Conservation (phyloP, 202 grass and related monocot species). For the Zoysia matrella region DNA sequence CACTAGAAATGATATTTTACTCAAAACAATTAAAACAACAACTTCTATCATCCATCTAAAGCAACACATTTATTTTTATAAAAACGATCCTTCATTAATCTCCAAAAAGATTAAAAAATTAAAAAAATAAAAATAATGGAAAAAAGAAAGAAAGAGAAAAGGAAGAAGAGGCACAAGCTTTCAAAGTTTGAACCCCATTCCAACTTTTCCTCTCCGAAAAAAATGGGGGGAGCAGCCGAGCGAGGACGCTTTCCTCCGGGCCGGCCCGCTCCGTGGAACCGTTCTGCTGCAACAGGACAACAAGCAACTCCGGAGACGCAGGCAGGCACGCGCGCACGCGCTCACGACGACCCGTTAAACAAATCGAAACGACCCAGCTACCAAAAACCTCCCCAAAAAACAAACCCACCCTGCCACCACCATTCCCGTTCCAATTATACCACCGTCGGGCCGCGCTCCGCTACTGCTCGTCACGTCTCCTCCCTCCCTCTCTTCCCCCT, state of each 20-base stretch:
- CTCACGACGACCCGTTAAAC: constrained; percentile 54
- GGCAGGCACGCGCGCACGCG: constrained; percentile 30
- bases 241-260: no score
- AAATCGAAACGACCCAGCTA: constrained; percentile 20
- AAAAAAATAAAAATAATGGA: background rate
- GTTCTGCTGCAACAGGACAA: constrained; percentile 1
- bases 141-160: background rate
- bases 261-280: constrained; percentile 6
- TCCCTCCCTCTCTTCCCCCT: background rate
- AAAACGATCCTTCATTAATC: background rate
- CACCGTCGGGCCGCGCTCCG: constrained; percentile 11
- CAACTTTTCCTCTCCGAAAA: background rate
- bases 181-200: constrained; percentile 10
- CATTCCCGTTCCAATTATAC: background rate
- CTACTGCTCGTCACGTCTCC: constrained; percentile 46
- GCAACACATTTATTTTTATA: background rate
- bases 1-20: no score
- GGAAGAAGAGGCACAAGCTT: background rate
- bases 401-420: constrained; percentile 27
- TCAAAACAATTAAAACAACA: no score
- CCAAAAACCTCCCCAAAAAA: constrained; percentile 41
- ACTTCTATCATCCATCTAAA: no score
- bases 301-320: background rate
- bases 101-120: background rate
- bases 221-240: background rate